These are phyloP conservation scores for Cunninghamia lanceolata DNA, from an alignment of 75 land plant species.

Conservation along the genomic window DNA sequence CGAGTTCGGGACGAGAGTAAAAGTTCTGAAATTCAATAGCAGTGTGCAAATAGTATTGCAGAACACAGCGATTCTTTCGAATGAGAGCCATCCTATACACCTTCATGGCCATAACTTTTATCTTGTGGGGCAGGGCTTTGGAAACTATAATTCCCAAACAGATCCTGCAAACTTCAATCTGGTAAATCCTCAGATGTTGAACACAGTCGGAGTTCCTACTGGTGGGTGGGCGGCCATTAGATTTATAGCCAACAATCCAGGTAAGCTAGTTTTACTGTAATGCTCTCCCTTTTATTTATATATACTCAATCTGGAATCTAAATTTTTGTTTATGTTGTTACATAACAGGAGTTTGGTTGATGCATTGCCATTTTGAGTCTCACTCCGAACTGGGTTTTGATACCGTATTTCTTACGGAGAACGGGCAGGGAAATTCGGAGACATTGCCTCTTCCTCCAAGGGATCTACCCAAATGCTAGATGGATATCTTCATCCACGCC, in stretches of 20 bases:
- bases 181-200: conserved; percentile 53
- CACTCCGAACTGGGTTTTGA: conserved; percentile 59
- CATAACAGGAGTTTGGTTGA: conserved; percentile 61
- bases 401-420: conserved; percentile 49
- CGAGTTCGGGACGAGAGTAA: conserved; percentile 34
- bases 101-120: conserved; percentile 67
- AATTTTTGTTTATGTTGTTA: neutral
- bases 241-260: conserved; percentile 70
- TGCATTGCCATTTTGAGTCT: conserved; percentile 66
- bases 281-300: neutral
- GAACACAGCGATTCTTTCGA: conserved; percentile 42
- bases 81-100: conserved; percentile 64
- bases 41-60: conserved; percentile 73
- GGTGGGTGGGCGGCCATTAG: conserved; percentile 70
- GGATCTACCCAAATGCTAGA: conserved; percentile 56
- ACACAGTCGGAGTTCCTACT: conserved; percentile 50
- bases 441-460: conserved; percentile 55
- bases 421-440: conserved; percentile 42
- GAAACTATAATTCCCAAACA: conserved; percentile 41
- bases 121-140: conserved; percentile 59
- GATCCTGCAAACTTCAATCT: conserved; percentile 52
- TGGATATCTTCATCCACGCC: neutral
- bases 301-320: neutral
- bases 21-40: conserved; percentile 44
- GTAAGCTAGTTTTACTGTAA: conserved; percentile 11